Conservation (phyloP, 495 filamentous ascomycete species). For the Platismatia glauca region DNA sequence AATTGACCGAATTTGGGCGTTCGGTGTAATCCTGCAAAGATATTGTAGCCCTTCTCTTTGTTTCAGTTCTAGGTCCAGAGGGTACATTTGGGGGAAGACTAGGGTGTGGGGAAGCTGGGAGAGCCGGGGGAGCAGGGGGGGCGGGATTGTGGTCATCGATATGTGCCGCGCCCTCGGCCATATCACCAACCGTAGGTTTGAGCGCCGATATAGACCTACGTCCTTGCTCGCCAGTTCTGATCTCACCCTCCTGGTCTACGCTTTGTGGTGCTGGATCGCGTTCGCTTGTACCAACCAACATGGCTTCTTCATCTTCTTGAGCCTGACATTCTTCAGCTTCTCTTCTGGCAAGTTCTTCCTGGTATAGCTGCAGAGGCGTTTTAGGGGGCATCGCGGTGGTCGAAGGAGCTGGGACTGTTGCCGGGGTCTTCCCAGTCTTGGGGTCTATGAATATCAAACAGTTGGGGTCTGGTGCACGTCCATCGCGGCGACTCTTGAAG, state of each 20-base stretch:
- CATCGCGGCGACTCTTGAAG: constrained; percentile 37
- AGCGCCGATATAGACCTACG: background rate
- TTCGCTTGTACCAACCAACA: background rate
- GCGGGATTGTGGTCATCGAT: background rate
- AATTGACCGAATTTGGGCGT: background rate
- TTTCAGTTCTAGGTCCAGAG: background rate
- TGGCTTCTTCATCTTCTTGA: background rate
- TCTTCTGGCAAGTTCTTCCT: constrained; percentile 3
- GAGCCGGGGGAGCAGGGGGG: too few relatives aligned
- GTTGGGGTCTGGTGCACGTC: constrained; percentile 38
- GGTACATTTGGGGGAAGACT: background rate
- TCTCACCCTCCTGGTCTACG: background rate
- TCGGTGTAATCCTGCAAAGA: background rate
- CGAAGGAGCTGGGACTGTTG: background rate
- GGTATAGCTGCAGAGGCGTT: constrained; percentile 16
- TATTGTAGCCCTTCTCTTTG: background rate
- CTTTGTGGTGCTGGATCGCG: background rate
- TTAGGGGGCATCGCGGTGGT: background rate
- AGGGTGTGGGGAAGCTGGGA: background rate
- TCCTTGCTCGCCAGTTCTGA: background rate
- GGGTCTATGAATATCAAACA: constrained; percentile 34
- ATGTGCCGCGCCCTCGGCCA: background rate
- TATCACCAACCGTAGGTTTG: background rate
- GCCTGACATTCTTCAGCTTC: background rate
- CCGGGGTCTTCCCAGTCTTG: constrained; percentile 27